These are phyloP conservation scores for Myriosclerotinia duriaeana DNA, from an alignment of 2,329 filamentous ascomycete species.

Conservation along the genomic window DNA sequence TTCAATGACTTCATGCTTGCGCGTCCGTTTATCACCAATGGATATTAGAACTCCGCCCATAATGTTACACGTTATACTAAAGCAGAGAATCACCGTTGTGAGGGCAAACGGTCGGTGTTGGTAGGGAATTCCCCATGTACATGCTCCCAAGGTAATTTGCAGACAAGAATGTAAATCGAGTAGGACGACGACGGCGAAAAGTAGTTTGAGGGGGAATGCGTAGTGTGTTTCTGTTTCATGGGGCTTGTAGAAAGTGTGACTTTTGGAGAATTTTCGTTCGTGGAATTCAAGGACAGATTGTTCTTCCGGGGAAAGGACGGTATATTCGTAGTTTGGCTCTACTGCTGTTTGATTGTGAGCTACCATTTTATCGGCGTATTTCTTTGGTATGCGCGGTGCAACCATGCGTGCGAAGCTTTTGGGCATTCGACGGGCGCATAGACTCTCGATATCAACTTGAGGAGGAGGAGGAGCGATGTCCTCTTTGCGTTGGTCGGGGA, in stretches of 20 bases:
- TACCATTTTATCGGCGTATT: slow-evolving; percentile 29
- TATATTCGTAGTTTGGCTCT: slow-evolving; percentile 48
- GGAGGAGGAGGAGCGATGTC: slow-evolving; percentile 42
- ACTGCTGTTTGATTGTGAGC: slow-evolving; percentile 23
- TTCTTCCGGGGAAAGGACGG: slow-evolving; percentile 65
- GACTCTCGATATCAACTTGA: slow-evolving; percentile 44
- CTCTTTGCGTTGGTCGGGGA: slow-evolving; percentile 50
- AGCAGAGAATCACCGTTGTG: slow-evolving; percentile 77
- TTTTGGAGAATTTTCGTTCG: slow-evolving; percentile 75
- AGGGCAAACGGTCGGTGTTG: slow-evolving; percentile 65
- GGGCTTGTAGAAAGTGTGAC: slow-evolving; percentile 85
- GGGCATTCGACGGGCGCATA: slow-evolving; percentile 31
- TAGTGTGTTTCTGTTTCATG: slow-evolving; percentile 81
- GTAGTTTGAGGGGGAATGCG: slow-evolving; percentile 71
- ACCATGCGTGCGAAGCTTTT: slow-evolving; percentile 30
- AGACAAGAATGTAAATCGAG: slow-evolving; percentile 77
- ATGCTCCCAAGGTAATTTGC: slow-evolving; percentile 75
- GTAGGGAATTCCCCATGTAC: slow-evolving; percentile 77
- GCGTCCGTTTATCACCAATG: slow-evolving; percentile 70
- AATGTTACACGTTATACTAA: slow-evolving; percentile 75
- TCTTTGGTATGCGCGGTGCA: slow-evolving; percentile 32
- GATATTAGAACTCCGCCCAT: slow-evolving; percentile 73
- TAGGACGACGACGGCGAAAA: slow-evolving; percentile 72
- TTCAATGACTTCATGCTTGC: slow-evolving; percentile 83
- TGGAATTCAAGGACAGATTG: slow-evolving; percentile 71